These are phyloP conservation scores for Eucalyptus cloeziana DNA, from an alignment of 345 rosid genomes.

Conservation along the genomic window DNA sequence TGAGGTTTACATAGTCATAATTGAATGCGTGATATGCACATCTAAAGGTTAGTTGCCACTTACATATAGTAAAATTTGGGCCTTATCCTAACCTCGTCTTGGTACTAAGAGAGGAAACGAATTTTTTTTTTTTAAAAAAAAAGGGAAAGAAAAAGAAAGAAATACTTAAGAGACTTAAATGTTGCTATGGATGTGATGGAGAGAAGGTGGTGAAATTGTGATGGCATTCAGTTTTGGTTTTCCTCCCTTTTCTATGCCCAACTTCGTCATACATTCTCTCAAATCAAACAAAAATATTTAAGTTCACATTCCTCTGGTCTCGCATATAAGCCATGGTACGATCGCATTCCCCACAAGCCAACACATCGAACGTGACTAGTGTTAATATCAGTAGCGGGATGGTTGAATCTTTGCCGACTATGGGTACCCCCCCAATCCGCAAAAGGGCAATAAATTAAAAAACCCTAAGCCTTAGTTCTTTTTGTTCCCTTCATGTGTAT, in stretches of 20 bases:
- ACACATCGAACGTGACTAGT: conserved; percentile 11
- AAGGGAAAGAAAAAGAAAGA: background rate
- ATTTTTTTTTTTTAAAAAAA: background rate
- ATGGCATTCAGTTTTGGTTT: background rate
- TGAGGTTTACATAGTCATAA: background rate
- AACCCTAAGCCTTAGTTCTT: background rate
- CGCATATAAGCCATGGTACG: background rate
- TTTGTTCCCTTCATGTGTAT: conserved; percentile 20
- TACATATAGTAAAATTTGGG: background rate
- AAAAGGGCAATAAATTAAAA: background rate
- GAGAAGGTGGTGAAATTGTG: background rate
- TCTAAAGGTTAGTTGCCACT: background rate
- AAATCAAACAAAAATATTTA: background rate
- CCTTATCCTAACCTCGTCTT: background rate
- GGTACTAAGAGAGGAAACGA: background rate
- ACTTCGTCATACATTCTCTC: background rate
- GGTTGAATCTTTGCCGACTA: background rate
- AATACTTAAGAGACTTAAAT: background rate
- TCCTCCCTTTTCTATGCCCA: background rate
- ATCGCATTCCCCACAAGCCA: background rate
- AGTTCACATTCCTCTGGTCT: background rate
- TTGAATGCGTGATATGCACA: background rate
- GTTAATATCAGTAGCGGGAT: background rate
- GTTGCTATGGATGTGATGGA: background rate
- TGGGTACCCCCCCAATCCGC: background rate